Evolutionary conservation across 192 early-diverging fungal genomes (phyloP), one percentile per base, ranked within the genome.

Genomic region (Coemansia sp.): DNA sequence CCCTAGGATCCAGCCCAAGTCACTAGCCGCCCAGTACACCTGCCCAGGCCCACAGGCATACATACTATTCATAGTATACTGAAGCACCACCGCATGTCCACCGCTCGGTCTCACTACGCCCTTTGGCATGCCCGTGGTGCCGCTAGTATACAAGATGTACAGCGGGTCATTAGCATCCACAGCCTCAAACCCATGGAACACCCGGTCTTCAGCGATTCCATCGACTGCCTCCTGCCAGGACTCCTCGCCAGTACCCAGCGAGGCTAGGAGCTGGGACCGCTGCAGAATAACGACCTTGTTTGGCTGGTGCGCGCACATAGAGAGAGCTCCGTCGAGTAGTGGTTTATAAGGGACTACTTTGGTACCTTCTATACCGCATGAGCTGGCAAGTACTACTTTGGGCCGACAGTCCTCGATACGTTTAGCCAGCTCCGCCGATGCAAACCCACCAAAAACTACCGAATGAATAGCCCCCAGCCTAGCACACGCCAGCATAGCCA

Each of bases 1-100:
- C 47, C 95, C 93, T 7, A 94, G 89, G n/a, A 89, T 89, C 95
- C 93, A 96, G 44, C 93, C 93, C 68, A 94, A 88, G 73, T 96
- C 94, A 69, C 87, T 89, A 4, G 92, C 88, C 9, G 89, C 84
- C 70, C 93, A 94, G 53, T 94, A 84, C n/a, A 86, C 85, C 30
- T 94, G 92, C 2, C 92, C 90, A 3, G 88, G 86, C n/a, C 74
- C 68, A 39, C 91, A 59, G 5, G 89, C 89, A 61, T 92, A 88
- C 53, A 95, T 84, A 69, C 87, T 82, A 47, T 87, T 74, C 84
- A 91, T 88, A 13, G 89, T 86, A 70, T 86, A 94, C 24, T 74
- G 76, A 27, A 92, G 76, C 40, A 86, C 85, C 13, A 93, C 89
- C 0, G 88, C 89, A 68, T 94, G 90, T 4, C 92, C 91, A 15